Conservation (phyloP, 441 rosid genomes). For the Syzygium malaccense region DNA sequence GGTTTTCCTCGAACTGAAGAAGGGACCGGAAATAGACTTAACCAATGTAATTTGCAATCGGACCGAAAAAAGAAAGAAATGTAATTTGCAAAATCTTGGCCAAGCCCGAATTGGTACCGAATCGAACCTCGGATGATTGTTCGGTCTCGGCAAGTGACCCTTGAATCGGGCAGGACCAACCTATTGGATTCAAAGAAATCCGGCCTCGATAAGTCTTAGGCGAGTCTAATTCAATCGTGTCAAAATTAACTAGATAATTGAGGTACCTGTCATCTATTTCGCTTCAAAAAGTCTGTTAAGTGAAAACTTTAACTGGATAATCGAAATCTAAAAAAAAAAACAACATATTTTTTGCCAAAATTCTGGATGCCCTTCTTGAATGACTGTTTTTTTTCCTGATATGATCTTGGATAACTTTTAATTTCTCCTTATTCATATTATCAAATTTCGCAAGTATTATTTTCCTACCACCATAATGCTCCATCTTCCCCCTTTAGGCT, state of each 20-base stretch:
- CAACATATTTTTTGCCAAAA: too few relatives aligned
- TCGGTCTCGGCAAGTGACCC: neutral
- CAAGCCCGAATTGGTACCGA: rapidly evolving
- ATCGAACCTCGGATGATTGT: rapidly evolving
- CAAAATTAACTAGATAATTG: neutral
- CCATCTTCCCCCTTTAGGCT: too few relatives aligned
- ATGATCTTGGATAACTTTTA: too few relatives aligned
- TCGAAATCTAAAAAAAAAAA: too few relatives aligned
- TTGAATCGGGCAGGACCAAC: rapidly evolving
- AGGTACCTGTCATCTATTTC: neutral
- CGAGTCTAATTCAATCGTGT: neutral
- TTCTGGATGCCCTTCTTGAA: too few relatives aligned
- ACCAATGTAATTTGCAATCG: neutral
- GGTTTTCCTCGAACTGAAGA: neutral
- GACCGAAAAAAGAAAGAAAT: too few relatives aligned
- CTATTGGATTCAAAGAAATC: neutral
- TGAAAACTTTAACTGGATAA: neutral
- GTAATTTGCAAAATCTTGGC: neutral
- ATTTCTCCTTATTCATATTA: too few relatives aligned
- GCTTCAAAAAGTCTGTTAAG: neutral
- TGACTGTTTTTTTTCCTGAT: too few relatives aligned
- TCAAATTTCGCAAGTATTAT: too few relatives aligned
- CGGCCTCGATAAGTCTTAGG: rapidly evolving
- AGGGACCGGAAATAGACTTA: neutral
- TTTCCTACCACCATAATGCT: too few relatives aligned